Evolutionary conservation across 2,329 filamentous ascomycete genomes (phyloP), one percentile per base, ranked within the genome.

Genomic region (Dactylonectria estremocensis): DNA sequence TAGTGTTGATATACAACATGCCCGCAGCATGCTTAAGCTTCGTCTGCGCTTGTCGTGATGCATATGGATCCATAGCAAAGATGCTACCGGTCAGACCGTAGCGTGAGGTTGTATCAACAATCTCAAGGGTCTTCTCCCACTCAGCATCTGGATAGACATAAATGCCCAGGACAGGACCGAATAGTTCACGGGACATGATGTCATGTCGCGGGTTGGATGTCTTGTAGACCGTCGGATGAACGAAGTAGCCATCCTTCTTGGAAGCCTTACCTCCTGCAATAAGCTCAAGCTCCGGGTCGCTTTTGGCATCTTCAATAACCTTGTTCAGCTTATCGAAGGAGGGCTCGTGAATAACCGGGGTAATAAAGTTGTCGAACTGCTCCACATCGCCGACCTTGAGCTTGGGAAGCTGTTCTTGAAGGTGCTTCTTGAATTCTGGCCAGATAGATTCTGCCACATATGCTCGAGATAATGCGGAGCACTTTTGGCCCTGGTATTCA

Each of bases 1-100:
- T 94, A 78, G 94, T 86, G 81, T 94, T 94, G 75, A 94, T 93
- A 82, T 94, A 72, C 0, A 72, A 48, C 68, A 72, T 94, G 14
- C 92, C 92, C 0, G 92, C 91, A 0, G 90, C 83, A 74, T 93
- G 88, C 59, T 90, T 84, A 50, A 94, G 82, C 50, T 84, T 85
- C 59, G 92, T 87, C 77, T 93, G 91, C 0, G 91, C 92, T 55
- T 84, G 84, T 18, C 89, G 85, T 49, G 93, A 82, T 3, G 86
- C 90, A 9, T 85, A 81, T 13, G 91, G 83, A 76, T 93, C 91
- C 62, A 85, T 82, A 1, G 92, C 91, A 77, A 94, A 94, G 40
- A 94, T 84, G 54, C 90, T 87, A 3, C 92, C 92, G 0, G 92
- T 94, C 28, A 94, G 84, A 16, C 72, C 74, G 10, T 74, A 74